Evolutionary conservation across 2,329 filamentous ascomycete species (phyloP).

Genomic region (Fusarium scirpi): DNA sequence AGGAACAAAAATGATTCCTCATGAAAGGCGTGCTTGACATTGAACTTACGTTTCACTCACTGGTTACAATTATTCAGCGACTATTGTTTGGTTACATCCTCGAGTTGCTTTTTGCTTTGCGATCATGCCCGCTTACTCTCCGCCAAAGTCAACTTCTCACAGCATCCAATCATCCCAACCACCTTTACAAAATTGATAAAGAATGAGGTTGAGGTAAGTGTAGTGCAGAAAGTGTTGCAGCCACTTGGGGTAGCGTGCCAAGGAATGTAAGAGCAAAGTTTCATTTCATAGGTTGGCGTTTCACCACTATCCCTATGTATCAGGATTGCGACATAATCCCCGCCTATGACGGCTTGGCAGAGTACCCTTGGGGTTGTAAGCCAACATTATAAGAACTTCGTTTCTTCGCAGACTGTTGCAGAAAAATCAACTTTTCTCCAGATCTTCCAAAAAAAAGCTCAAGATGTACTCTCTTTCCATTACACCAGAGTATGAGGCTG

Average conservation of each 20-base stretch:
- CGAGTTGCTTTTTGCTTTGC: background rate
- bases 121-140: background rate
- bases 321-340: constrained; percentile 38
- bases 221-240: background rate
- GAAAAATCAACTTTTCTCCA: too few relatives aligned
- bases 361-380: background rate
- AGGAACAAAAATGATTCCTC: background rate
- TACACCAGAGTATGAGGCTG: constrained; percentile 41
- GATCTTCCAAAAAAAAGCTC: too few relatives aligned
- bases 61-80: background rate
- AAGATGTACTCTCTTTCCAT: constrained; percentile 37
- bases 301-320: constrained; percentile 5
- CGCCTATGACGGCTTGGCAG: constrained; percentile 26
- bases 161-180: background rate
- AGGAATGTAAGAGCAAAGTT: constrained; percentile 2
- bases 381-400: background rate
- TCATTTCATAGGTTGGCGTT: background rate
- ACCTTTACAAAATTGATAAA: background rate
- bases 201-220: too few relatives aligned
- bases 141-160: background rate
- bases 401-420: background rate
- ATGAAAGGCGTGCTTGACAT: background rate
- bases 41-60: background rate
- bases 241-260: background rate
- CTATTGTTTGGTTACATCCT: accelerated